Evolutionary conservation across 768 basidiomycete genomes (phyloP).

Genomic region (Lyophyllum decastes): DNA sequence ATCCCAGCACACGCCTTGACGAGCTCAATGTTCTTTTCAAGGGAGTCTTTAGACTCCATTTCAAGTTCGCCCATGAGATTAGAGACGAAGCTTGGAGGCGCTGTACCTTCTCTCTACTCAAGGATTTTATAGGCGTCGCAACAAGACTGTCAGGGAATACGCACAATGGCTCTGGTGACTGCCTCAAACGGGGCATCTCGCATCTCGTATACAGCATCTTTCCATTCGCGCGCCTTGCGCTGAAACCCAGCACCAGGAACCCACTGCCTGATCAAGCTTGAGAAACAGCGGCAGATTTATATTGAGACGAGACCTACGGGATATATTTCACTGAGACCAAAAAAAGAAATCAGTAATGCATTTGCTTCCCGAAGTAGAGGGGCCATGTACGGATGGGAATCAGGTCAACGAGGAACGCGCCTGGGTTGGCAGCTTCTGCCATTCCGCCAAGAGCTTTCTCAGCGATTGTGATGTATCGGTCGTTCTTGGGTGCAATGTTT

Average conservation of each 20-base stretch:
- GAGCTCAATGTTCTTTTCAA: slow-evolving; percentile 25
- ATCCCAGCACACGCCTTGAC: slow-evolving; percentile 38
- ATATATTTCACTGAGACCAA: slow-evolving; percentile 47
- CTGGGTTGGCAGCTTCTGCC: slow-evolving; percentile 50
- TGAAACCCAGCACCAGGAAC: slow-evolving; percentile 53
- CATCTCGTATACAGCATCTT: slow-evolving; percentile 48
- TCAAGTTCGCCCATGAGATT: slow-evolving; percentile 28
- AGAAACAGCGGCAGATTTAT: neutral
- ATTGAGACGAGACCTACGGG: slow-evolving; percentile 30
- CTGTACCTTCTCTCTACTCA: slow-evolving; percentile 32
- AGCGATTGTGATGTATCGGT: slow-evolving; percentile 51
- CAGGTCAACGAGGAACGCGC: slow-evolving; percentile 54
- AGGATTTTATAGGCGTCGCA: neutral
- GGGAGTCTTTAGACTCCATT: slow-evolving; percentile 16
- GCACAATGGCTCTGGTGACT: slow-evolving; percentile 39
- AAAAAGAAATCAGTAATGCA: neutral
- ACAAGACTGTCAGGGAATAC: slow-evolving; percentile 1
- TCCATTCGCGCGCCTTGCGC: slow-evolving; percentile 51
- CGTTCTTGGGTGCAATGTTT: slow-evolving; percentile 38
- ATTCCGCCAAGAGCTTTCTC: slow-evolving; percentile 53
- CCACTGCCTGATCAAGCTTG: slow-evolving; percentile 36
- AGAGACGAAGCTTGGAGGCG: slow-evolving; percentile 34
- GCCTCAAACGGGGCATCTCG: slow-evolving; percentile 42
- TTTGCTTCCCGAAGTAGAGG: neutral
- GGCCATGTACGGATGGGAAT: slow-evolving; percentile 38